Conservation (phyloP, 192 early-diverging fungal genomes). For the Coemansia sp. region DNA sequence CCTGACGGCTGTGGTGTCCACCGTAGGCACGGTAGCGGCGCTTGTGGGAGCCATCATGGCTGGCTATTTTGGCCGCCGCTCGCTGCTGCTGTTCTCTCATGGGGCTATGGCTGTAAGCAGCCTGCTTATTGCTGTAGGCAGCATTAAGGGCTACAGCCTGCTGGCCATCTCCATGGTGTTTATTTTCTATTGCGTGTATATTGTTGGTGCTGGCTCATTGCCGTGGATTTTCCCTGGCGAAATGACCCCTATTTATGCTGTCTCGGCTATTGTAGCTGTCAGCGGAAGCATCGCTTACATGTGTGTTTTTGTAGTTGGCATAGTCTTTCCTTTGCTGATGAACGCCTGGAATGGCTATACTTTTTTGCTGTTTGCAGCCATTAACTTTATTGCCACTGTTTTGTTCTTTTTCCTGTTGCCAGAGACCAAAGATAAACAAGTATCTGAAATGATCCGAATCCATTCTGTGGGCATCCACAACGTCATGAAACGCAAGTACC, state of each 20-base stretch:
- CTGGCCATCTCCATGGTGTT: conserved; percentile 63
- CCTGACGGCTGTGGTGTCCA: conserved; percentile 25
- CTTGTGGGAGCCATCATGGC: conserved; percentile 52
- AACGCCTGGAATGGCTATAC: conserved; percentile 36
- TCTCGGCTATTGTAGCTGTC: conserved; percentile 61
- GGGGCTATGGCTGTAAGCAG: conserved; percentile 58
- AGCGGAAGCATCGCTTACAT: conserved; percentile 71
- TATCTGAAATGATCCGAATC: conserved; percentile 54
- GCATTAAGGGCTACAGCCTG: conserved; percentile 33
- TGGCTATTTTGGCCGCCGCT: conserved; percentile 64
- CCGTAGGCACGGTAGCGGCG: conserved; percentile 18
- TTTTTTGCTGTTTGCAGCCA: conserved; percentile 64
- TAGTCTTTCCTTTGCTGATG: conserved; percentile 53
- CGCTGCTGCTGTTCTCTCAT: conserved; percentile 63
- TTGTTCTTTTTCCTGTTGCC: conserved; percentile 68
- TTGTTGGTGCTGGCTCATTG: conserved; percentile 72
- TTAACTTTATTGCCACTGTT: conserved; percentile 57
- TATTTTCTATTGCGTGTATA: conserved; percentile 66
- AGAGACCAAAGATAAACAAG: conserved; percentile 70
- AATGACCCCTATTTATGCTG: conserved; percentile 69
- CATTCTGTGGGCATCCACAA: conserved; percentile 48
- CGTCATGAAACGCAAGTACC: conserved; percentile 19
- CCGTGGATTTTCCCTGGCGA: conserved; percentile 77
- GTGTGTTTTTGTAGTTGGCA: conserved; percentile 54
- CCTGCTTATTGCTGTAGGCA: conserved; percentile 61